Evolutionary conservation across 108 stramenopile genomes (phyloP).

Genomic region (Pseudonitzschia multistriata): DNA sequence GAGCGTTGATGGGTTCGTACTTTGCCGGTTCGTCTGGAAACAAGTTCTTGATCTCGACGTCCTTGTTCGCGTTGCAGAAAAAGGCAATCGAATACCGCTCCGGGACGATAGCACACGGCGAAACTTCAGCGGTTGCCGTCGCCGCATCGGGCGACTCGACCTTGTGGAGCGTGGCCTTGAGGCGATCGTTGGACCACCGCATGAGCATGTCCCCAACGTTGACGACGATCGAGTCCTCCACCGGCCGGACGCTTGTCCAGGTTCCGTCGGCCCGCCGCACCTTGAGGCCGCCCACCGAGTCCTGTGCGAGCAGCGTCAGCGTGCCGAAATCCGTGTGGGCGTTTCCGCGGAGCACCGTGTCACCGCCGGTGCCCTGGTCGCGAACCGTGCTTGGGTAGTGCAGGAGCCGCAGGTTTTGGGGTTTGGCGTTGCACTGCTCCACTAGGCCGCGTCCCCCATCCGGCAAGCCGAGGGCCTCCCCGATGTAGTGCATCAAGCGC

Average conservation of each 20-base stretch:
- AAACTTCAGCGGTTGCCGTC: background rate
- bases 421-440: constrained; percentile 27
- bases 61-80: constrained; percentile 49
- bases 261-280: constrained; percentile 41
- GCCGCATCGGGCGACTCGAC: constrained; percentile 9
- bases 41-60: constrained; percentile 20
- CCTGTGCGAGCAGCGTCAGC: constrained; percentile 58
- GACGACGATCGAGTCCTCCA: constrained; percentile 35
- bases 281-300: constrained; percentile 55
- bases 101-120: constrained; percentile 1
- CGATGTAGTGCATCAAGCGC: constrained; percentile 28
- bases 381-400: constrained; percentile 28
- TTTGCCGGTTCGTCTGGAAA: constrained; percentile 3
- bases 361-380: background rate
- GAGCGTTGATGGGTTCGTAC: constrained; percentile 31
- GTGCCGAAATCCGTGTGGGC: constrained; percentile 57
- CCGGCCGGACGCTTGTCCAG: constrained; percentile 58
- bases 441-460: constrained; percentile 21
- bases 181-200: constrained; percentile 35
- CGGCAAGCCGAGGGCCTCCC: constrained; percentile 18
- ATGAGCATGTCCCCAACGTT: constrained; percentile 44
- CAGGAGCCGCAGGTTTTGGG: constrained; percentile 31
- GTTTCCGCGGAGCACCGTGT: constrained; percentile 31
- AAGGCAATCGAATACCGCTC: constrained; percentile 49
- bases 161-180: constrained; percentile 38